A percentile compares a stretch with the other conserved stretches of the same genome.
These are phyloP conservation scores for Curvularia hawaiiensis DNA, from an alignment of 2,329 filamentous ascomycete species.

Conservation along the genomic window DNA sequence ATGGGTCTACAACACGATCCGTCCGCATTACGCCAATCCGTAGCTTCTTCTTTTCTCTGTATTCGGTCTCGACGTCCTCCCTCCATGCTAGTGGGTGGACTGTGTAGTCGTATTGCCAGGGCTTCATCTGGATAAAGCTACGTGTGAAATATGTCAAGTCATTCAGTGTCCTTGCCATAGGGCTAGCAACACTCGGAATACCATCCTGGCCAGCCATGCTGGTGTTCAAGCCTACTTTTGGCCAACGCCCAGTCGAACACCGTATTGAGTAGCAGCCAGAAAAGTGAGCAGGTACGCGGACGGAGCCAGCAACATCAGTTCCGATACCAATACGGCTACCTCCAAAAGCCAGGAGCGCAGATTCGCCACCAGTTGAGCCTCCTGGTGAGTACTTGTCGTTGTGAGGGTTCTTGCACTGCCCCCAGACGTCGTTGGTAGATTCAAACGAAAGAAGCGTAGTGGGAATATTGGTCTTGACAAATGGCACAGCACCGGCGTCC, in stretches of 20 bases:
- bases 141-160: slow-evolving; percentile 86
- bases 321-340: slow-evolving; percentile 87
- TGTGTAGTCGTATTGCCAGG: slow-evolving; percentile 86
- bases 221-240: slow-evolving; percentile 80
- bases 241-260: slow-evolving; percentile 90
- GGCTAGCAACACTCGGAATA: slow-evolving; percentile 85
- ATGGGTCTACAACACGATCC: slow-evolving; percentile 83
- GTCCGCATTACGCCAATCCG: slow-evolving; percentile 78
- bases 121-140: slow-evolving; percentile 77
- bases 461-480: slow-evolving; percentile 90
- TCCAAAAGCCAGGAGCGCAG: slow-evolving; percentile 78
- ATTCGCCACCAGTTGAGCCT: slow-evolving; percentile 85
- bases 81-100: slow-evolving; percentile 88
- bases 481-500: slow-evolving; percentile 85
- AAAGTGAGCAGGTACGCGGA: slow-evolving; percentile 86
- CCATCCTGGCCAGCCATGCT: slow-evolving; percentile 94
- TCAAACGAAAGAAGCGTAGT: slow-evolving; percentile 88
- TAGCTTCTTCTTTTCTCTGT: slow-evolving; percentile 65
- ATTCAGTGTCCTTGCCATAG: slow-evolving; percentile 85
- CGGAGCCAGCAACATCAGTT: slow-evolving; percentile 88
- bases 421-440: slow-evolving; percentile 81
- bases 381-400: slow-evolving; percentile 84
- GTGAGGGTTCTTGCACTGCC: slow-evolving; percentile 80
- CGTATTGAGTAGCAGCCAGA: slow-evolving; percentile 85
- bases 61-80: slow-evolving; percentile 63